These are phyloP conservation scores for Phytophthora hibernalis DNA, from an alignment of 352 stramenopile genomes.

Conservation along the genomic window DNA sequence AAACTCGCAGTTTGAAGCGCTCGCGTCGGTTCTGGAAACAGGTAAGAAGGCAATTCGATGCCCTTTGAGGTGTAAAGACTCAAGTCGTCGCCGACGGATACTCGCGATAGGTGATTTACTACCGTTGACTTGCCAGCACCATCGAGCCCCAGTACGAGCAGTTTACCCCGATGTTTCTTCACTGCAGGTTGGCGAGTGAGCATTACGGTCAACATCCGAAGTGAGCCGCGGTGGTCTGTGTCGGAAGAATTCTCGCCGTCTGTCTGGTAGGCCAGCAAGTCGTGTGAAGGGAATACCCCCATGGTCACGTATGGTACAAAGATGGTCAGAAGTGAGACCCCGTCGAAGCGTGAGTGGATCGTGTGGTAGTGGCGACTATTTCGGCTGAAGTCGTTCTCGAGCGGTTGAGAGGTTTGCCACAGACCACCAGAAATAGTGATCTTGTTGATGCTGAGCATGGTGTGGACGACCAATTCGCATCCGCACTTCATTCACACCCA, in stretches of 20 bases:
- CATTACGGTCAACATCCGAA: conserved; percentile 30
- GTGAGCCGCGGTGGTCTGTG: conserved; percentile 27
- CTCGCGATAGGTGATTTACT: conserved; percentile 46
- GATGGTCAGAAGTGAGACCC: conserved; percentile 2
- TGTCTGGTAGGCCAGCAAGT: conserved; percentile 28
- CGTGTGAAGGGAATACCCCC: conserved; percentile 54
- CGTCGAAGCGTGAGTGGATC: background rate
- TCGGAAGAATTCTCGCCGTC: conserved; percentile 18
- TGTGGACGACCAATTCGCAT: conserved; percentile 3
- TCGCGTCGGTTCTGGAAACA: conserved; percentile 42
- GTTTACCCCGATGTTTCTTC: conserved; percentile 51
- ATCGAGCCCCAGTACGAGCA: conserved; percentile 65
- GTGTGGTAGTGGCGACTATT: conserved; percentile 25
- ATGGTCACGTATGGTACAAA: conserved; percentile 17
- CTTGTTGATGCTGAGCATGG: background rate
- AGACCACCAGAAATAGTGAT: conserved; percentile 29
- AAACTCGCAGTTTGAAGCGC: conserved; percentile 36
- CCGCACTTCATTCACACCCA: conserved; percentile 1
- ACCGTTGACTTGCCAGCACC: conserved; percentile 70
- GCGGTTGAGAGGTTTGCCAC: conserved; percentile 20
- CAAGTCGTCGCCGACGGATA: conserved; percentile 35
- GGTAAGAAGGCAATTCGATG: conserved; percentile 24
- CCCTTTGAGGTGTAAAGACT: conserved; percentile 14
- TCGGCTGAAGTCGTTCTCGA: conserved; percentile 13
- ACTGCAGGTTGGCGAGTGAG: conserved; percentile 35